Evolutionary conservation across 78 protist genomes (phyloP).

Genomic region (Diacronema lutheri): DNA sequence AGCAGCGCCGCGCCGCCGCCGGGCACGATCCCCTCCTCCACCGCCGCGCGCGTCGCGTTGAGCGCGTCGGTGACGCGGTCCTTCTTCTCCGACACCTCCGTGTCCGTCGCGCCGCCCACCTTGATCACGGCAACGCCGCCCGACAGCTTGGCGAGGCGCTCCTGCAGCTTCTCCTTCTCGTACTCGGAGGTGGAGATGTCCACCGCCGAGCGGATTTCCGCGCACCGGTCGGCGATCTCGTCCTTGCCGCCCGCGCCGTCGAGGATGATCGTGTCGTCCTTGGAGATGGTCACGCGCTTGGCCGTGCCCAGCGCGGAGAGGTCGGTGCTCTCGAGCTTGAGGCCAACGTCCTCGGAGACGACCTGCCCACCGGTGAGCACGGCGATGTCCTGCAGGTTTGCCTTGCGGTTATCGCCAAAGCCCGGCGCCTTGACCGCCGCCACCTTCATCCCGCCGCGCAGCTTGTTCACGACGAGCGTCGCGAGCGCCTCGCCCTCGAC

Average conservation of each 20-base stretch:
- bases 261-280: slow-evolving; percentile 90
- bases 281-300: slow-evolving; percentile 75
- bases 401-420: slow-evolving; percentile 96
- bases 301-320: slow-evolving; percentile 77
- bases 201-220: slow-evolving; percentile 72
- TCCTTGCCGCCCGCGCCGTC: slow-evolving; percentile 89
- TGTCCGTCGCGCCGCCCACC: slow-evolving; percentile 98
- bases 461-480: slow-evolving; percentile 88
- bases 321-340: slow-evolving; percentile 58
- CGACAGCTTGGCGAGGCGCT: slow-evolving; percentile 93
- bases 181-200: slow-evolving; percentile 72
- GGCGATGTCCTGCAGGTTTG: slow-evolving; percentile 94
- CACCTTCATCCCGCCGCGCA: slow-evolving; percentile 70
- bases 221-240: slow-evolving; percentile 83
- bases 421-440: slow-evolving; percentile 98
- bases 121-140: slow-evolving; percentile 98
- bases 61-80: slow-evolving; percentile 98
- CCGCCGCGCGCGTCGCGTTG: slow-evolving; percentile 98
- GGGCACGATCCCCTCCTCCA: slow-evolving; percentile 97
- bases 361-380: slow-evolving; percentile 87
- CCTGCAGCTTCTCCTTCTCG: slow-evolving; percentile 85
- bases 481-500: slow-evolving; percentile 92
- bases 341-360: slow-evolving; percentile 48
- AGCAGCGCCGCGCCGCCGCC: slow-evolving; percentile 97
- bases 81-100: slow-evolving; percentile 97